These are phyloP conservation scores for Takashimella koratensis DNA, from an alignment of 1,284 basidiomycete species.

Conservation along the genomic window DNA sequence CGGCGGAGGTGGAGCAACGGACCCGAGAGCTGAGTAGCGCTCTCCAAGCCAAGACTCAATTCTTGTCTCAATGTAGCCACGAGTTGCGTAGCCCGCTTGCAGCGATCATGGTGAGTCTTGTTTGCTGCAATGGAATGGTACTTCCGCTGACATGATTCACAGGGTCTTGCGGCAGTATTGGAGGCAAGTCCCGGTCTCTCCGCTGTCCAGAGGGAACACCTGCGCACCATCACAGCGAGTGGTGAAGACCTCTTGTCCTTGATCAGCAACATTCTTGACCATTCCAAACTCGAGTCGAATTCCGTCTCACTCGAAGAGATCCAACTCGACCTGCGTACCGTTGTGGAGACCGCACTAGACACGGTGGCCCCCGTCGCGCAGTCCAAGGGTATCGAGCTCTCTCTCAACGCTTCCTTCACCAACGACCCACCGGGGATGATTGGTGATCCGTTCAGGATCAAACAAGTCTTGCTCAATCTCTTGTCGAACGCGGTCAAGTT, in stretches of 20 bases:
- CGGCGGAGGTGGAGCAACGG: conserved; percentile 30
- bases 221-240: conserved; percentile 49
- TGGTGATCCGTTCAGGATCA: conserved; percentile 44
- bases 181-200: conserved; percentile 44
- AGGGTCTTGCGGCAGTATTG: conserved; percentile 48
- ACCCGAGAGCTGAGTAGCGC: conserved; percentile 32
- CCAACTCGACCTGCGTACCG: conserved; percentile 47
- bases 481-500: conserved; percentile 46
- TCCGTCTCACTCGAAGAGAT: conserved; percentile 50
- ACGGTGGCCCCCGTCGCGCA: conserved; percentile 39
- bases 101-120: conserved; percentile 32
- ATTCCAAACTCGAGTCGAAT: conserved; percentile 50
- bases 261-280: conserved; percentile 52
- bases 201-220: conserved; percentile 48
- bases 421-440: conserved; percentile 36
- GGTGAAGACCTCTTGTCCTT: conserved; percentile 51
- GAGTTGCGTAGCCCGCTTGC: conserved; percentile 52
- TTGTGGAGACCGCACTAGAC: conserved; percentile 41
- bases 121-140: neutral
- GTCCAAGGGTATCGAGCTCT: conserved; percentile 41
- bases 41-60: conserved; percentile 35
- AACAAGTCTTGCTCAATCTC: conserved; percentile 40
- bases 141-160: neutral
- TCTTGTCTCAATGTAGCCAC: conserved; percentile 47
- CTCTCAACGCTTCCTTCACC: conserved; percentile 28